Base-by-base conservation (phyloP, 2,329 filamentous ascomycete genomes). In the Phialophora chinensis region DNA sequence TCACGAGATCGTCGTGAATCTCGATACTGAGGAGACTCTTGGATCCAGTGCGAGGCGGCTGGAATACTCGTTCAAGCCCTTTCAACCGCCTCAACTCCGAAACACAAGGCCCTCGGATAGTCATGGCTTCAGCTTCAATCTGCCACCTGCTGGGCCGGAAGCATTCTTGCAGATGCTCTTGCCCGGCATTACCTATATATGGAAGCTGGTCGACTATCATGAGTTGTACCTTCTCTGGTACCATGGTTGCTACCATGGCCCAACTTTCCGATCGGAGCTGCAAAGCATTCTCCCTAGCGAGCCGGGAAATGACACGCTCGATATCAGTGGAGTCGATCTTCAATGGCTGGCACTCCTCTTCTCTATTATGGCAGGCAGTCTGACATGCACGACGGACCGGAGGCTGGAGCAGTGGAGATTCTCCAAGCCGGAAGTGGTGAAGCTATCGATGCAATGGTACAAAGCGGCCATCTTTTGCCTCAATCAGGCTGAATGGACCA, bases 361-460 rank as follows among this genome's bases (percentile, higher is more conserved):
- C 59, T 60, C 71, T 4, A 68, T 72, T 35, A 68, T 73, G 63
- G 68, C 71, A 7, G 70, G 62, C 14, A 72, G 66, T 58, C 63
- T 73, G 25, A 65, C 65, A 1, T 68, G 70, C 62, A 64, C 66
- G 11, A 33, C 65, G 17, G 63, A 68, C 12, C 50, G 52, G 4
- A 35, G 50, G 58, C 60, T 67, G 3, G 20, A 47, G 27, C 66
- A 84, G 2, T 85, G 82, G 83, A 82, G 82, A 3, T 83, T 82
- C 62, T 72, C 75, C 0, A 74, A 77, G 47, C 69, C 74, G 1
- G 82, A 84, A 44, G 79, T 80, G 53, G 70, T 76, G 2, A 75
- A 73, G 3, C 69, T 84, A 4, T 80, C 81, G 2, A 77, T 78
- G 60, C 73, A 78, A 54, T 85, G 82, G 82, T 81, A 81, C 61